These are phyloP conservation scores for Taphrina deformans DNA, from an alignment of 1,139 yeast genomes.

Conservation along the genomic window DNA sequence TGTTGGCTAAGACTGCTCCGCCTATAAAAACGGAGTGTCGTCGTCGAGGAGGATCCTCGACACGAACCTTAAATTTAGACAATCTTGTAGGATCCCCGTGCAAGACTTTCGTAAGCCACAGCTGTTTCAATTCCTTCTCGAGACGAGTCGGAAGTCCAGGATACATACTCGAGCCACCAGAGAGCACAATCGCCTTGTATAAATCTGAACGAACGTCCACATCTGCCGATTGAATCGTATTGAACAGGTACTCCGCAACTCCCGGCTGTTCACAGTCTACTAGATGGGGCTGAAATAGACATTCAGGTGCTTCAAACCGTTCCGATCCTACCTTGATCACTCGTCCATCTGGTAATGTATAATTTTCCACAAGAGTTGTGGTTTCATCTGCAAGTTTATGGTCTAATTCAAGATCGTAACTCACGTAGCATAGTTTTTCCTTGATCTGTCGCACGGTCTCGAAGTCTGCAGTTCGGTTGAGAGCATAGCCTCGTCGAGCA, in stretches of 20 bases:
- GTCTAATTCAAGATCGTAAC: conserved; percentile 89
- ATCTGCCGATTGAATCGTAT: conserved; percentile 91
- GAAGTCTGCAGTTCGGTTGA: conserved; percentile 96
- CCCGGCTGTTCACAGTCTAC: conserved; percentile 99
- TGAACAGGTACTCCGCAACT: conserved; percentile 86
- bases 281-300: conserved; percentile 92
- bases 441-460: conserved; percentile 97
- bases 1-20: conserved; percentile 96
- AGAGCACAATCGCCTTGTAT: conserved; percentile 86
- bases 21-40: conserved; percentile 98
- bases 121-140: conserved; percentile 92
- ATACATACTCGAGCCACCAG: conserved; percentile 98
- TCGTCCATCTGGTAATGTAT: conserved; percentile 90
- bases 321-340: conserved; percentile 91
- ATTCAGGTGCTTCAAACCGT: conserved; percentile 97
- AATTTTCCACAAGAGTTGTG: conserved; percentile 84
- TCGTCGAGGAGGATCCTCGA: conserved; percentile 98
- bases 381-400: conserved; percentile 87
- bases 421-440: conserved; percentile 91
- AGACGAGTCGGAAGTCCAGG: conserved; percentile 96
- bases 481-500: conserved; percentile 94
- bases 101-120: conserved; percentile 87
- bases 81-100: conserved; percentile 84
- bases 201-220: conserved; percentile 86
- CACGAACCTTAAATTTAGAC: conserved; percentile 89